A percentile compares a stretch with the other conserved stretches of the same genome.
phyloP scores from a whole-genome alignment of 1,139 yeast genomes.

The Pichia norvegensis region DNA sequence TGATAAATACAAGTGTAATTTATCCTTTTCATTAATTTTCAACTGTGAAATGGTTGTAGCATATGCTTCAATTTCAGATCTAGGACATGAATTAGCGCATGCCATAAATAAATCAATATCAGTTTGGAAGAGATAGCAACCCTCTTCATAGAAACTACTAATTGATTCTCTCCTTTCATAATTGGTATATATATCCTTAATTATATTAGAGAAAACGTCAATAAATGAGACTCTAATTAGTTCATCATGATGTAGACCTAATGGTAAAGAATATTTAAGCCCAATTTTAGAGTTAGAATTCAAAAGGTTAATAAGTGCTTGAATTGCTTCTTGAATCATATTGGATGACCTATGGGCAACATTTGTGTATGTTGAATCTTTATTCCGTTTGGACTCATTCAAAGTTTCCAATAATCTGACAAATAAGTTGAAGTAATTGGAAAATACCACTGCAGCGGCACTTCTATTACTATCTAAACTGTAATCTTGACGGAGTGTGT shows the following conservation, averaged over 20 bases:
- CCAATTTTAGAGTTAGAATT: conserved; percentile 75
- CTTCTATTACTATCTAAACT: conserved; percentile 18
- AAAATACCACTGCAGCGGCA: conserved; percentile 59
- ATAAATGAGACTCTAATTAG: conserved; percentile 65
- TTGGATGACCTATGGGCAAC: conserved; percentile 43
- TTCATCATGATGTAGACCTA: conserved; percentile 66
- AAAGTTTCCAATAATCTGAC: conserved; percentile 64
- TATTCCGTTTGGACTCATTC: conserved; percentile 27
- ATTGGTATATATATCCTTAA: conserved; percentile 21
- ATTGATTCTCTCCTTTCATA: conserved; percentile 21
- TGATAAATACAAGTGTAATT: conserved; percentile 49
- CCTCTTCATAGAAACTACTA: conserved; percentile 5
- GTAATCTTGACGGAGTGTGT: conserved; percentile 36
- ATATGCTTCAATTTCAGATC: conserved; percentile 64
- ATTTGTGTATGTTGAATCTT: conserved; percentile 16
- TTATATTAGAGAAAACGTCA: conserved; percentile 67
- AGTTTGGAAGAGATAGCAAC: conserved; percentile 16
- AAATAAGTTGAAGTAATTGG: conserved; percentile 63
- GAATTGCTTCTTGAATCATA: conserved; percentile 60
- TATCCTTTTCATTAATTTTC: conserved; percentile 45
- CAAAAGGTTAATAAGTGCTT: conserved; percentile 59
- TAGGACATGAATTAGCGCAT: conserved; percentile 41
- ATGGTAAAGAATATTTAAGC: conserved; percentile 63
- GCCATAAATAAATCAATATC: conserved; percentile 23
- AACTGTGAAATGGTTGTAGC: conserved; percentile 65